Conservation (phyloP, 2,329 filamentous ascomycete genomes). For the Thermothelomyces thermophilus region DNA sequence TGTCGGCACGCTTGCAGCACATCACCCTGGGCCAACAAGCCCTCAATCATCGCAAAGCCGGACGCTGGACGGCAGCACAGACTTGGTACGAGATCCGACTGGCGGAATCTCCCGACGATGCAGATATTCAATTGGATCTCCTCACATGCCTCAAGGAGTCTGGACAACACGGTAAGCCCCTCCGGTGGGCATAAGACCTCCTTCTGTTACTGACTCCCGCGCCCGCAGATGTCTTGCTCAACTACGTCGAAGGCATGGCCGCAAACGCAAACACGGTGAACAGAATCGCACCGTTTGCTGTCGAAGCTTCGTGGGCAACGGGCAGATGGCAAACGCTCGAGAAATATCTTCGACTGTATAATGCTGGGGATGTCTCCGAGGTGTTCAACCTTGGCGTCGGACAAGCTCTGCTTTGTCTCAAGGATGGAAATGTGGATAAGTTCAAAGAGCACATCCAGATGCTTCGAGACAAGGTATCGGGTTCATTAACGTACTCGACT, state of each 20-base stretch:
- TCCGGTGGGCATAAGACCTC: background rate
- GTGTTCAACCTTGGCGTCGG: constrained; percentile 84
- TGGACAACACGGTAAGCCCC: constrained; percentile 73
- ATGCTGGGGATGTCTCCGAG: constrained; percentile 42
- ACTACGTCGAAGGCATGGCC: constrained; percentile 74
- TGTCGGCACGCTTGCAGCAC: constrained; percentile 77
- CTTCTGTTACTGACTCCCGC: background rate
- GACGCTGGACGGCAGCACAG: constrained; percentile 88
- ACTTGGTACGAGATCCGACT: constrained; percentile 96
- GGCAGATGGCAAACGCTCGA: constrained; percentile 71
- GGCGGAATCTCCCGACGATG: constrained; percentile 68
- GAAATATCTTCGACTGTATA: constrained; percentile 54
- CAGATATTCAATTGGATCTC: constrained; percentile 73
- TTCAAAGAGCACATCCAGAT: constrained; percentile 55
- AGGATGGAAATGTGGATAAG: constrained; percentile 40
- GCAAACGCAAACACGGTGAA: constrained; percentile 44
- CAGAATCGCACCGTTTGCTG: constrained; percentile 71
- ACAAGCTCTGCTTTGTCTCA: constrained; percentile 55
- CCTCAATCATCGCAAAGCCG: constrained; percentile 84
- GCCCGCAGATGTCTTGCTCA: constrained; percentile 67
- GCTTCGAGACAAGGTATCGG: constrained; percentile 64
- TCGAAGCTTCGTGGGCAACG: constrained; percentile 89
- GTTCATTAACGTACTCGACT: constrained; percentile 66
- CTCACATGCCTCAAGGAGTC: constrained; percentile 87
- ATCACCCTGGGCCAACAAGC: constrained; percentile 93